Evolutionary conservation across 2,329 filamentous ascomycete species (phyloP).

Genomic region (Botryotinia globosa): DNA sequence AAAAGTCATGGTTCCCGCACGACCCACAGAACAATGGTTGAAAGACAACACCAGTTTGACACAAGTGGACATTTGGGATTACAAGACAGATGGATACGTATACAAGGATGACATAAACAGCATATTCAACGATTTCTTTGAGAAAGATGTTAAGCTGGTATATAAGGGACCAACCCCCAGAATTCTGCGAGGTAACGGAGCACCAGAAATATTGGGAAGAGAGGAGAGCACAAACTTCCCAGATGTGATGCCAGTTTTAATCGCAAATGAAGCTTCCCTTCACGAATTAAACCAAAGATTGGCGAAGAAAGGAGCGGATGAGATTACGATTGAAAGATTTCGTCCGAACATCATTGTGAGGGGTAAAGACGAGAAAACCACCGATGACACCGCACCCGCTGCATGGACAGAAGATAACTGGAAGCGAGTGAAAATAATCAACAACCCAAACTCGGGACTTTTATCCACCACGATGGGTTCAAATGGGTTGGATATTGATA

Average conservation of each 20-base stretch:
- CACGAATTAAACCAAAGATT: constrained; percentile 57
- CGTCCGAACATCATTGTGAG: constrained; percentile 61
- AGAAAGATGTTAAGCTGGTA: constrained; percentile 53
- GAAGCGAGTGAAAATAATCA: constrained; percentile 54
- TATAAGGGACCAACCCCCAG: constrained; percentile 61
- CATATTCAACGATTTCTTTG: constrained; percentile 55
- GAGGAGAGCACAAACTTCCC: constrained; percentile 55
- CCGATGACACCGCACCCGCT: constrained; percentile 35
- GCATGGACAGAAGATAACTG: constrained; percentile 61
- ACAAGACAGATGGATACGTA: constrained; percentile 54
- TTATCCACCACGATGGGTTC: constrained; percentile 6
- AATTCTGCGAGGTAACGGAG: constrained; percentile 54
- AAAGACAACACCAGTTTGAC: constrained; percentile 48
- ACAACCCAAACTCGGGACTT: constrained; percentile 1
- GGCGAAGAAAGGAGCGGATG: constrained; percentile 41
- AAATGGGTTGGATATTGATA: constrained; percentile 46
- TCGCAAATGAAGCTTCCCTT: constrained; percentile 55
- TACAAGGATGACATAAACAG: constrained; percentile 52
- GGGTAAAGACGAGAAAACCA: constrained; percentile 42
- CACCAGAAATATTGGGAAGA: constrained; percentile 51
- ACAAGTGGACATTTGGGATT: constrained; percentile 57
- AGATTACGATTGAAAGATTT: constrained; percentile 60
- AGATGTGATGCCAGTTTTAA: constrained; percentile 55
- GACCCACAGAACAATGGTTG: constrained; percentile 54
- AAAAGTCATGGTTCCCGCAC: constrained; percentile 52